A percentile compares a stretch with the other conserved stretches of the same genome.
Evolutionary conservation across 1,284 basidiomycete genomes (phyloP).

Genomic region (Sporisorium scitamineum): DNA sequence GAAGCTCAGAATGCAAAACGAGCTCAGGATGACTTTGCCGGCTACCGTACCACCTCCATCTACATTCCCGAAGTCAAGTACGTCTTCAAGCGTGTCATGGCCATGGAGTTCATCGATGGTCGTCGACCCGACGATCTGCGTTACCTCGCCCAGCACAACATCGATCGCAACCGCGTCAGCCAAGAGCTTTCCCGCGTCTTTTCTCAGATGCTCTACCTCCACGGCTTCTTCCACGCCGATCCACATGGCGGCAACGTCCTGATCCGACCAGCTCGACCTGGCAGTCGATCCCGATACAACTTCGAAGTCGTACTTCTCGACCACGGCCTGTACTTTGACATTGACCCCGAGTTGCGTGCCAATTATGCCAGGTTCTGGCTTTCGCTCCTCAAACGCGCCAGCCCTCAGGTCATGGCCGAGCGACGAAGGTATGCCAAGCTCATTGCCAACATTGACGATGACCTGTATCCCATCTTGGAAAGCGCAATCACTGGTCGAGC

Average conservation of each 20-base stretch:
- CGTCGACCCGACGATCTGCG: conserved; percentile 88
- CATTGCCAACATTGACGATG: conserved; percentile 67
- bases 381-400: conserved; percentile 60
- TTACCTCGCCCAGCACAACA: conserved; percentile 84
- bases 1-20: conserved; percentile 87
- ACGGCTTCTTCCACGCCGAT: conserved; percentile 76
- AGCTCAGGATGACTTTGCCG: conserved; percentile 79
- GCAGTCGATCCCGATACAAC: conserved; percentile 63
- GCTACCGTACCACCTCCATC: conserved; percentile 73
- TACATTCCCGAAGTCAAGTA: conserved; percentile 90
- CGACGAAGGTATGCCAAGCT: conserved; percentile 64
- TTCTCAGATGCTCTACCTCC: conserved; percentile 94
- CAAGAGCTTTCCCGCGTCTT: conserved; percentile 82
- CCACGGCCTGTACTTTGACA: conserved; percentile 69
- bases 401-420: conserved; percentile 58
- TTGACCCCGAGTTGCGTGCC: conserved; percentile 62
- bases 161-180: conserved; percentile 93
- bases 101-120: conserved; percentile 92
- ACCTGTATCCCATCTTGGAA: conserved; percentile 68
- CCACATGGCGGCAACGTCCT: conserved; percentile 81
- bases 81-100: conserved; percentile 85
- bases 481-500: conserved; percentile 67
- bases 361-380: conserved; percentile 69
- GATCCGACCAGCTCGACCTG: conserved; percentile 73
- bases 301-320: conserved; percentile 68